Conservation (phyloP, 768 basidiomycete species). For the Pulveroboletus sp. region DNA sequence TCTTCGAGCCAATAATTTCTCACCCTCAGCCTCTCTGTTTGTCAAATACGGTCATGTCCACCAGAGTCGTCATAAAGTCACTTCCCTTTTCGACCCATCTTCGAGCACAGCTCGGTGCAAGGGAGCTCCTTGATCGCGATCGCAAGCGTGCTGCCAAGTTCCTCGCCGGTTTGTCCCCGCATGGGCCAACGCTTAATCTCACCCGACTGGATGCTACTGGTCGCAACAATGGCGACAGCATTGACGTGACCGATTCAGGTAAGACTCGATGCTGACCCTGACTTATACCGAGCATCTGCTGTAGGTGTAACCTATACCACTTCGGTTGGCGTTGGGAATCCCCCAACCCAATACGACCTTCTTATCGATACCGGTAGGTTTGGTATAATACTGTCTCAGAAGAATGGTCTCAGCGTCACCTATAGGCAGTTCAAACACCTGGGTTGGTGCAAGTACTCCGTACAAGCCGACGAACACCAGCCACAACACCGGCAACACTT, state of each 20-base stretch:
- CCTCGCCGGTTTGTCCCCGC: constrained; percentile 50
- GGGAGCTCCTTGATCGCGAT: constrained; percentile 52
- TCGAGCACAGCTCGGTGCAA: constrained; percentile 36
- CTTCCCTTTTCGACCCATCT: constrained; percentile 48
- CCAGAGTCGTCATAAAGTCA: constrained; percentile 34
- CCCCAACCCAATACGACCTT: constrained; percentile 47
- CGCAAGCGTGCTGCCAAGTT: constrained; percentile 54
- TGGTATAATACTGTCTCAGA: neutral
- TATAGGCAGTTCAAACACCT: constrained; percentile 49
- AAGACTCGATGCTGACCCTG: neutral
- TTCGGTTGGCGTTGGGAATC: constrained; percentile 50
- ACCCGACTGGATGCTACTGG: constrained; percentile 15
- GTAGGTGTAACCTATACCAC: constrained; percentile 53
- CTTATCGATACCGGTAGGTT: constrained; percentile 55
- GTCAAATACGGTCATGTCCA: constrained; percentile 33
- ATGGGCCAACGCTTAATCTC: constrained; percentile 43
- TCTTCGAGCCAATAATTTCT: neutral
- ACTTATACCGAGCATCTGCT: neutral
- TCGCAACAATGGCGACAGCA: constrained; percentile 24
- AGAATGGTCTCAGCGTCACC: neutral
- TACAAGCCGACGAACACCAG: constrained; percentile 48
- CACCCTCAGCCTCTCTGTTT: neutral
- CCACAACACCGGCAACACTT: constrained; percentile 36
- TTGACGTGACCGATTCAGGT: constrained; percentile 58
- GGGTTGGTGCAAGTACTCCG: constrained; percentile 50